Evolutionary conservation across 495 filamentous ascomycete species (phyloP), one percentile per base, ranked within the genome.

Genomic region (Talaromyces nanjingensis): DNA sequence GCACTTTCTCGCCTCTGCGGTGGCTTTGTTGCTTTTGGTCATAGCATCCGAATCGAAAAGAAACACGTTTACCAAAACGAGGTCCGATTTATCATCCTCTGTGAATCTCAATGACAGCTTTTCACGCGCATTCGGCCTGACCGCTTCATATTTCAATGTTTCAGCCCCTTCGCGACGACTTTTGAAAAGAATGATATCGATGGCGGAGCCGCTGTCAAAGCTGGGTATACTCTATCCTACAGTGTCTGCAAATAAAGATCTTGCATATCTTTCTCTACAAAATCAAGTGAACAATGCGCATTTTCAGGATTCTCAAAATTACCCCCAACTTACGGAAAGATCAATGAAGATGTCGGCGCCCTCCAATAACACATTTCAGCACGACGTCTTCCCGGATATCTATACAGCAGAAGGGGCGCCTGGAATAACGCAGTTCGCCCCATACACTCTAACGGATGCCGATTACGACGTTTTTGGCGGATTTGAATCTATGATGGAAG

Each of bases 1-100:
- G 66, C 87, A 87, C 72, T 88, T 89, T 67, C 76, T 89, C 16
- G 76, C 86, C 2, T 85, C 84, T n/a, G 86, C 86, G 4, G 67
- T 89, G 4, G 85, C 84, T 0, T 85, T 84, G 1, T 68, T 89
- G 1, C 86, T 89, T 67, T 77, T 89, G 0, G 85, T 87, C 6
- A 84, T 87, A 3, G 80, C 82, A 56, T 56, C 24, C 24, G 29
- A 27, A 56, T 25, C 24, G 5, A 25, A 56, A 31, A 14, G 29
- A 27, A 25, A 31, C 54, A 56, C 29, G 12, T 16, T 27, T 4
- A 8, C 4, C 24, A 27, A 25, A 16, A 14, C 9, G 7, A 18
- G 1, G 12, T 25, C 24, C 2, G 4, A 29, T 11, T 29, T 31
- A 14, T 29, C 53, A 16, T 31, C 9, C 20, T 56, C 29, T 16